Base-by-base conservation (phyloP, 768 basidiomycete species). In the Amanita brunnescens region DNA sequence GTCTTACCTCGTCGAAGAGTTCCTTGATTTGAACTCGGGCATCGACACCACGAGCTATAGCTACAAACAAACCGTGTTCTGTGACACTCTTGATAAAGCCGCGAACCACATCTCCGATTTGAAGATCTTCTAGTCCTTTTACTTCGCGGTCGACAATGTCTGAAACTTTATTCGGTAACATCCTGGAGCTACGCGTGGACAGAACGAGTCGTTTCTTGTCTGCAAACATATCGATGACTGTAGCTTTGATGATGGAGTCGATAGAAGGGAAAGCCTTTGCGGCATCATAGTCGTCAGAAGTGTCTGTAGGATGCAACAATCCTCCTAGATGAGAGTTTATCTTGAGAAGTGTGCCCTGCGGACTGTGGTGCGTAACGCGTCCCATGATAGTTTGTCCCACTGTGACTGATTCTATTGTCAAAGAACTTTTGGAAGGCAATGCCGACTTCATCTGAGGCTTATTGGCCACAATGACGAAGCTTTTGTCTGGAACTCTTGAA, bases 21-120 rank as follows among this genome's bases (percentile, higher is more conserved):
- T 96, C 91, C 61, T 78, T 83, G 62, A 97, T 97, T 68, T 95
- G 91, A 23, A 99, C 84, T 14, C 94, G 82, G 51, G 87, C 93
- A 61, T 93, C 91, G 23, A 96, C 71, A n/a, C 77, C 76, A 26
- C 85, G 78, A 8, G 90, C 91, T 32, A 99, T 68, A 23, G 80
- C 80, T 2, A 99, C 91, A 58, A 96, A 98, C 16, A 99, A 61
- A 13, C 95, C 95, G 61, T 87, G 84, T 41, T 91, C 86, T 14
- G 81, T 77, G 29, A 98, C 73, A 59, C 80, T 89, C 70, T 91
- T 96, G 61, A 97, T 78, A 61, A 95, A 91, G 9, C 95, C 95
- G 48, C 91, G 78, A 14, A 94, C 70, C n/a, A 72, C 77, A 47
- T 86, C 73, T 4, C 92, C 94, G 20, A 78, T 73, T 58, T 83